These are phyloP conservation scores for Austroboletus festivus DNA, from an alignment of 768 basidiomycete species.

Conservation along the genomic window DNA sequence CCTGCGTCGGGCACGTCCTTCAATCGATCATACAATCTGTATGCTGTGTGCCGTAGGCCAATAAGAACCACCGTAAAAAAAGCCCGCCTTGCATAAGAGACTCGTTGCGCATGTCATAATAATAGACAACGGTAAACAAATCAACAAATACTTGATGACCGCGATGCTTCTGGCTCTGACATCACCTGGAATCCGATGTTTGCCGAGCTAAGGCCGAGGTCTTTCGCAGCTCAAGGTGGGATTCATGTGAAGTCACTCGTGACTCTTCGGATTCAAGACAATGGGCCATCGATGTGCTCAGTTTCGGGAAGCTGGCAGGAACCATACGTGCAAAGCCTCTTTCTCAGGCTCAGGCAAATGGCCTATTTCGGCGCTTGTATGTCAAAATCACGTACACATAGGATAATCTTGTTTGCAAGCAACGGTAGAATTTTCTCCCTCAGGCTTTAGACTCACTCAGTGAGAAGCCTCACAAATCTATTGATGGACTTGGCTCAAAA, in stretches of 20 bases:
- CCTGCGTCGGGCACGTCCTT: slow-evolving; percentile 6
- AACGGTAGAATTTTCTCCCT: slow-evolving; percentile 18
- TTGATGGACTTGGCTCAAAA: slow-evolving; percentile 7
- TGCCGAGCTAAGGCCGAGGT: slow-evolving; percentile 20
- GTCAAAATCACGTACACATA: slow-evolving; percentile 28
- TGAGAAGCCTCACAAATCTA: slow-evolving; percentile 9
- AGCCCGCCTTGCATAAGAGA: slow-evolving; percentile 1
- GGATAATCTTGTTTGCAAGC: slow-evolving; percentile 7
- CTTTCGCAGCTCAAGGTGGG: slow-evolving; percentile 16
- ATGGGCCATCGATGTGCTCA: slow-evolving; percentile 5
- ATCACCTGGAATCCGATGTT: slow-evolving; percentile 17
- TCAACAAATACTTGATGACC: slow-evolving; percentile 7
- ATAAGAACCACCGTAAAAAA: slow-evolving; percentile 6
- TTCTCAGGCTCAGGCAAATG: slow-evolving; percentile 24
- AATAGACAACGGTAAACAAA: slow-evolving; percentile 6
- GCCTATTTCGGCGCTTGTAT: slow-evolving; percentile 13
- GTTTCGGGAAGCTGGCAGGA: slow-evolving; percentile 8
- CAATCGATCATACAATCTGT: slow-evolving; percentile 1
- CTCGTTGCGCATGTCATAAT: slow-evolving; percentile 1
- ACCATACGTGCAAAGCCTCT: neutral
- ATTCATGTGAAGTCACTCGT: slow-evolving; percentile 16
- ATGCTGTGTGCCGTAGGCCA: slow-evolving; percentile 5
- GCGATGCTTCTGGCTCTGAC: slow-evolving; percentile 19
- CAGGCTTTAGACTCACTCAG: slow-evolving; percentile 26
- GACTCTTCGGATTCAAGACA: slow-evolving; percentile 6